Percentiles rank a stretch among this genome's conserved stretches.
Evolutionary conservation across 441 rosid species (phyloP).

Genomic region (Omphalea diandra): DNA sequence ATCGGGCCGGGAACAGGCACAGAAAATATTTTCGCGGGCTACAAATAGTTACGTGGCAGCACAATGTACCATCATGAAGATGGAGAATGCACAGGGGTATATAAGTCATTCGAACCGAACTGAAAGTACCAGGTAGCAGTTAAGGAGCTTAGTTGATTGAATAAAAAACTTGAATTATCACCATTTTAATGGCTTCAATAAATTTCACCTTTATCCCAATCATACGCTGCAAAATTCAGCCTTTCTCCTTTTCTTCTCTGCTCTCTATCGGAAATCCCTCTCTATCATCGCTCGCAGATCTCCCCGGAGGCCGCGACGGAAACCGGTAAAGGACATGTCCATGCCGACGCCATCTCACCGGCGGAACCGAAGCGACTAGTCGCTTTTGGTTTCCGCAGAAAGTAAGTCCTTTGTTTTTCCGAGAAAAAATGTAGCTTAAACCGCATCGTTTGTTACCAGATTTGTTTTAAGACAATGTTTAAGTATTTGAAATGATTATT

Average conservation of each 20-base stretch:
- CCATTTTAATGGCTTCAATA: conserved; percentile 33
- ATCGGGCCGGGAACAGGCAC: too few relatives aligned
- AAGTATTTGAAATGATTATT: not conserved
- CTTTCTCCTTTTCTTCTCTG: conserved; percentile 30
- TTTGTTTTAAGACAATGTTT: not conserved
- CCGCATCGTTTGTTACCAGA: not conserved
- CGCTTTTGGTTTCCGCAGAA: conserved; percentile 41
- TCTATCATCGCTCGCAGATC: conserved; percentile 29
- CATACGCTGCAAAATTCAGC: conserved; percentile 37
- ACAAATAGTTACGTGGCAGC: too few relatives aligned
- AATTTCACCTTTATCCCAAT: conserved; percentile 32
- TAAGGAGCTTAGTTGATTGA: not conserved
- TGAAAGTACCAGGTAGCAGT: not conserved
- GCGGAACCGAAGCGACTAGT: conserved; percentile 44
- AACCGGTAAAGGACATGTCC: conserved; percentile 30
- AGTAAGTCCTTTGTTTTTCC: conserved; percentile 32
- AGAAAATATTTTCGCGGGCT: too few relatives aligned
- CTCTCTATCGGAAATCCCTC: conserved; percentile 22
- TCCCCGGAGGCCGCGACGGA: conserved; percentile 32
- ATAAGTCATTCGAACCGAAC: not conserved
- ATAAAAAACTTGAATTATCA: not conserved
- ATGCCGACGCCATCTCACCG: conserved; percentile 43
- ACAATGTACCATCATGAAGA: too few relatives aligned
- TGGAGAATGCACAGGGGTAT: too few relatives aligned
- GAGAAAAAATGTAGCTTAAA: not conserved